Percentiles rank a stretch among this genome's conserved stretches.
These are phyloP conservation scores for Aspergillaceae sp. DNA, from an alignment of 2,329 filamentous ascomycete genomes.

Conservation along the genomic window DNA sequence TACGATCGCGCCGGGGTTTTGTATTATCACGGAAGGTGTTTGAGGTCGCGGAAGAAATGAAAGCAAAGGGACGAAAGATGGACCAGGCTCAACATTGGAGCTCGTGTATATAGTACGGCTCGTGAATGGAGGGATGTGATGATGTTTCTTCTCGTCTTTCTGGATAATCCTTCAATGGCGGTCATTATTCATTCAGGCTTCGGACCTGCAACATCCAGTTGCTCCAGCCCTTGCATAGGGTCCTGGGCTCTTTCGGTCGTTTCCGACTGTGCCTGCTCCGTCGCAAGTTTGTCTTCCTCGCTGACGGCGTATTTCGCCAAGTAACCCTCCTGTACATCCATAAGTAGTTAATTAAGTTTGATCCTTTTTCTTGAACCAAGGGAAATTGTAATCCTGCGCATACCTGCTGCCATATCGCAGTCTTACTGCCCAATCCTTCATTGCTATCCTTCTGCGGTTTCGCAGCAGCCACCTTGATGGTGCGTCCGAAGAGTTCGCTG, in stretches of 20 bases:
- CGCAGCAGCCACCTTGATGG: constrained; percentile 84
- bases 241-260: constrained; percentile 56
- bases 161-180: constrained; percentile 6
- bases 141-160: constrained; percentile 9
- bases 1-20: constrained; percentile 23
- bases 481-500: constrained; percentile 83
- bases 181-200: constrained; percentile 55
- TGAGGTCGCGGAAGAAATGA: constrained; percentile 12
- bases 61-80: constrained; percentile 12
- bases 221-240: constrained; percentile 93
- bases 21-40: constrained; percentile 22
- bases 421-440: constrained; percentile 85
- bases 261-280: constrained; percentile 46
- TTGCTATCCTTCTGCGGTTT: constrained; percentile 84
- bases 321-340: constrained; percentile 68
- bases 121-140: constrained; percentile 19
- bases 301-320: constrained; percentile 77
- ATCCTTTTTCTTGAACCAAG: not conserved
- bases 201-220: constrained; percentile 86
- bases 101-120: constrained; percentile 32
- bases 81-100: constrained; percentile 19
- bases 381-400: constrained; percentile 14
- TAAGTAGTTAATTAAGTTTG: constrained; percentile 12
- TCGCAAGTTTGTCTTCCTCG: constrained; percentile 63
- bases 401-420: constrained; percentile 95